Conservation (phyloP, 176 grass and related monocot species). For the Aegilops longissima region DNA sequence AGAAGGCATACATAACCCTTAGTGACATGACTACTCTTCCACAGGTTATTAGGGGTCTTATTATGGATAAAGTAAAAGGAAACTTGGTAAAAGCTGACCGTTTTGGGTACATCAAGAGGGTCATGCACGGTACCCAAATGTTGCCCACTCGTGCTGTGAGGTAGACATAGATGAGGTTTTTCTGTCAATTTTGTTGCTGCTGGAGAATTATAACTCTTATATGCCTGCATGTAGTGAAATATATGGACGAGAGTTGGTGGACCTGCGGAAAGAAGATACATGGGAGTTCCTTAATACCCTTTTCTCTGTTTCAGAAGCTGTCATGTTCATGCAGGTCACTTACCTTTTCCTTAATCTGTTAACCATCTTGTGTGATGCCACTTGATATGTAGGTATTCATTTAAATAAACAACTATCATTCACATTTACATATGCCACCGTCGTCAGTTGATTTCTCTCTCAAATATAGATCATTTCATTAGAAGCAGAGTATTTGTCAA, state of each 20-base stretch:
- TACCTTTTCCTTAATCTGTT: conserved; percentile 27
- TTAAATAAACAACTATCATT: not conserved
- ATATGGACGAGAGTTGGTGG: conserved; percentile 96
- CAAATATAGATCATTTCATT: conserved; percentile 7
- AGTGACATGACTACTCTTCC: conserved; percentile 16
- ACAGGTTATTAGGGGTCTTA: conserved; percentile 87
- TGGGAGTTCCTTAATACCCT: conserved; percentile 98
- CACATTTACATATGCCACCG: not conserved
- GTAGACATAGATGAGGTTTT: conserved; percentile 38
- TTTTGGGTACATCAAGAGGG: conserved; percentile 96
- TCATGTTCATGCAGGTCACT: conserved; percentile 97
- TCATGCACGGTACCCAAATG: conserved; percentile 97
- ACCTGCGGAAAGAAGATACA: conserved; percentile 85
- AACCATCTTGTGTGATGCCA: not conserved
- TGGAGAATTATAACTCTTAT: conserved; percentile 9
- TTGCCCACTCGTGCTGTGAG: conserved; percentile 83
- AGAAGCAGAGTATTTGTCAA: conserved; percentile 15
- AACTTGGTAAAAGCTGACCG: conserved; percentile 97
- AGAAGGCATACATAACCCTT: conserved; percentile 12
- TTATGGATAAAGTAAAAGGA: conserved; percentile 98
- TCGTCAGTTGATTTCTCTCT: conserved; percentile 8
- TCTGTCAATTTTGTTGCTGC: conserved; percentile 6
- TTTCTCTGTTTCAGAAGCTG: conserved; percentile 99
- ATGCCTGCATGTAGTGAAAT: conserved; percentile 72
- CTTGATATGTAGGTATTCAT: conserved; percentile 11